These are phyloP conservation scores for Tetracentron sinense DNA, from an alignment of 164 flowering plant species.

Conservation along the genomic window DNA sequence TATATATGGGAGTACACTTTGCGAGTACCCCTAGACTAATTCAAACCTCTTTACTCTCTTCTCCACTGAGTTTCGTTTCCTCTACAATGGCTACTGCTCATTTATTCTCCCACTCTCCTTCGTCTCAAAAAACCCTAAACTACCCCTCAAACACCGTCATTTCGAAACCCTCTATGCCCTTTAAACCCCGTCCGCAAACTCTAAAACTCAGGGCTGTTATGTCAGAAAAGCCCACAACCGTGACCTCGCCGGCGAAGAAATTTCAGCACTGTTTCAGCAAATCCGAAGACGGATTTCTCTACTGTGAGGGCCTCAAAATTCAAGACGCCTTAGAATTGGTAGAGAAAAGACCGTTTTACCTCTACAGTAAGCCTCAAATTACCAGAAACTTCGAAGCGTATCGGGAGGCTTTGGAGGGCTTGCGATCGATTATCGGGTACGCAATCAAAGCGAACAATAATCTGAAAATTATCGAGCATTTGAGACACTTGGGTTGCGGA, in stretches of 20 bases:
- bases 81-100: constrained; percentile 54
- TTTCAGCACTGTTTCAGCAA: constrained; percentile 82
- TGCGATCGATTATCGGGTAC: constrained; percentile 76
- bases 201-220: constrained; percentile 34
- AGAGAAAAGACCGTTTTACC: constrained; percentile 79
- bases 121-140: constrained; percentile 27
- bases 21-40: no score
- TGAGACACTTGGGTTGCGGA: constrained; percentile 83
- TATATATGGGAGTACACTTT: no score
- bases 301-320: constrained; percentile 72
- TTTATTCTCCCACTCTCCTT: constrained; percentile 29
- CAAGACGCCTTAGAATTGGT: constrained; percentile 60
- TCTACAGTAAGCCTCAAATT: constrained; percentile 87
- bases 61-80: not conserved
- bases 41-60: no score
- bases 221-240: constrained; percentile 26
- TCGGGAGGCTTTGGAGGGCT: constrained; percentile 68
- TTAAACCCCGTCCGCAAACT: constrained; percentile 23
- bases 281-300: constrained; percentile 69
- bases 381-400: constrained; percentile 80
- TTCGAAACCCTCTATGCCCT: constrained; percentile 18
- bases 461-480: constrained; percentile 84
- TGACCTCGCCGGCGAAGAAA: constrained; percentile 14
- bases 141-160: constrained; percentile 19
- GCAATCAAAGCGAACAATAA: constrained; percentile 96